A percentile compares a stretch with the other conserved stretches of the same genome.
These are phyloP conservation scores for Brasenia schreberi DNA, from an alignment of 164 flowering plant species.

Conservation along the genomic window DNA sequence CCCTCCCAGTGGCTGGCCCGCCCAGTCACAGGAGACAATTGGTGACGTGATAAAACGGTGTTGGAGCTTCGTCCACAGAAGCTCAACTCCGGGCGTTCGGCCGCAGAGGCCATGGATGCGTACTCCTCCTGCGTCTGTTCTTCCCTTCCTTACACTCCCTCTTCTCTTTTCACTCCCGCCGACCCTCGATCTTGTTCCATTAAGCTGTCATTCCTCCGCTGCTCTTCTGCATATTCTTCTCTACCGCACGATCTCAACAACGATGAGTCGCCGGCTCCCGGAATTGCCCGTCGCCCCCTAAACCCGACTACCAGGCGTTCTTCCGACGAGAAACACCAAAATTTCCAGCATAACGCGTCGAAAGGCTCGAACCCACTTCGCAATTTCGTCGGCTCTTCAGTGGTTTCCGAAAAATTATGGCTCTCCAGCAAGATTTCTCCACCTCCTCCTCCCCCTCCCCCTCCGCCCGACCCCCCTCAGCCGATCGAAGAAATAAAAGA, in stretches of 20 bases:
- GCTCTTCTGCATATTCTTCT: neutral
- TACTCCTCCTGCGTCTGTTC: neutral
- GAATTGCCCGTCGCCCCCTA: neutral
- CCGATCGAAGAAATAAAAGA: constrained; percentile 1
- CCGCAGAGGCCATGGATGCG: neutral
- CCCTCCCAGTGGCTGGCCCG: too few species aligned
- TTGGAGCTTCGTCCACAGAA: too few species aligned
- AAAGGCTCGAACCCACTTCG: constrained; percentile 29
- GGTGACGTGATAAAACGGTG: too few species aligned
- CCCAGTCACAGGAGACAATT: too few species aligned
- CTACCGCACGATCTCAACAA: neutral
- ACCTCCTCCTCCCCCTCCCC: too few species aligned
- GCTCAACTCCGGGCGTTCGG: neutral
- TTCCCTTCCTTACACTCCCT: neutral
- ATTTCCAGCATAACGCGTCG: neutral
- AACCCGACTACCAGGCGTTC: neutral
- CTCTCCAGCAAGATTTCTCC: constrained; percentile 52
- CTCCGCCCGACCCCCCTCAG: constrained; percentile 6
- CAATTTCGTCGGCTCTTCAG: constrained; percentile 12
- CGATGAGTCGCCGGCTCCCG: neutral
- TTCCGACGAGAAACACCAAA: neutral
- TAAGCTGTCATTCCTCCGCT: neutral
- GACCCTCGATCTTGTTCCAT: neutral
- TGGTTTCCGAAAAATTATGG: constrained; percentile 31
- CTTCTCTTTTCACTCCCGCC: neutral